A percentile compares a stretch with the other conserved stretches of the same genome.
Conservation (phyloP, 371 early-diverging fungal genomes). For the Mortierella sp. region DNA sequence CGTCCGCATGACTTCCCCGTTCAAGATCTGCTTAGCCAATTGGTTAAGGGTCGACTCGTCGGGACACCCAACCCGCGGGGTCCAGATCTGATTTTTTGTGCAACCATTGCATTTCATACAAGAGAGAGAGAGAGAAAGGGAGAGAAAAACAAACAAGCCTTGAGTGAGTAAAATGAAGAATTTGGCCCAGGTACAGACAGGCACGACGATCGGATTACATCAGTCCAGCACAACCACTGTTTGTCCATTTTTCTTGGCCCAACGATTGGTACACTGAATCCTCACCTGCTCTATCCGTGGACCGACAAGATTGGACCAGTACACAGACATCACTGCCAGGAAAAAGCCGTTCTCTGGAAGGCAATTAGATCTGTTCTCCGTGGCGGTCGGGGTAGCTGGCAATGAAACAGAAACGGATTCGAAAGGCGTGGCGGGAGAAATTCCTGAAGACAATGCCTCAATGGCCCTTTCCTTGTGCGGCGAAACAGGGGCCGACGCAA, state of each 20-base stretch:
- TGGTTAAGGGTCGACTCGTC: conserved; percentile 56
- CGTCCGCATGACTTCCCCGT: conserved; percentile 68
- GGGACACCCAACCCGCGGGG: conserved; percentile 52
- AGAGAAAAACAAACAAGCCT: conserved; percentile 5
- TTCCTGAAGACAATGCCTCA: conserved; percentile 21
- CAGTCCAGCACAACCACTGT: conserved; percentile 8
- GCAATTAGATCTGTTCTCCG: conserved; percentile 45
- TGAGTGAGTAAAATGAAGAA: background rate
- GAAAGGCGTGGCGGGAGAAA: conserved; percentile 33
- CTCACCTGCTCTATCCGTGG: conserved; percentile 71
- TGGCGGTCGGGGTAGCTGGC: conserved; percentile 54
- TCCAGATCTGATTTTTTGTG: conserved; percentile 50
- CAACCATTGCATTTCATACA: conserved; percentile 35
- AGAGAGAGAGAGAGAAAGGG: conserved; percentile 14
- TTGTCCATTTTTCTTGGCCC: background rate
- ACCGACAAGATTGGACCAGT: conserved; percentile 74
- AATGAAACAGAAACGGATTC: conserved; percentile 51
- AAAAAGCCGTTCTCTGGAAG: conserved; percentile 72
- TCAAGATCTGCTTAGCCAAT: conserved; percentile 71
- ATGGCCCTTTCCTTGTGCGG: conserved; percentile 34
- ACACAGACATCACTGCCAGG: conserved; percentile 66
- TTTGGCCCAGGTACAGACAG: no score
- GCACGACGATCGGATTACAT: conserved; percentile 13
- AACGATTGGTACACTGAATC: background rate
- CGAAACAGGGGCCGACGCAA: conserved; percentile 51